These are phyloP conservation scores for Oidiodendron maius DNA, from an alignment of 495 filamentous ascomycete species.

Conservation along the genomic window DNA sequence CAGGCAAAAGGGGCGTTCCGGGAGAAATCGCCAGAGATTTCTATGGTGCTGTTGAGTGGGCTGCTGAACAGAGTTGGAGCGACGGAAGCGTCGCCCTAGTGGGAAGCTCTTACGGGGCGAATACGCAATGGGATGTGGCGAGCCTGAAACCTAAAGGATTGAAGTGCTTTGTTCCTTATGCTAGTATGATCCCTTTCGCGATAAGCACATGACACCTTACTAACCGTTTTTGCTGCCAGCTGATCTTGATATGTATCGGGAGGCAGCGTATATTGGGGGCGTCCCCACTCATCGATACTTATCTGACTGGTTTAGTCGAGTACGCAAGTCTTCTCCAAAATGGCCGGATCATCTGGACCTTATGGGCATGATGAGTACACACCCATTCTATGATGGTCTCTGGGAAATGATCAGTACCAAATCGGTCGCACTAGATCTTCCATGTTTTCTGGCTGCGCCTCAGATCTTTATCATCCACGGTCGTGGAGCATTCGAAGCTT, in stretches of 20 bases:
- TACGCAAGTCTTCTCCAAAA: background rate
- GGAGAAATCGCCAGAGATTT: background rate
- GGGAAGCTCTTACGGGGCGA: slow-evolving; percentile 10
- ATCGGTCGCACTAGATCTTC: background rate
- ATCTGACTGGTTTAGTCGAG: slow-evolving; percentile 1
- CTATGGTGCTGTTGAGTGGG: slow-evolving; percentile 12
- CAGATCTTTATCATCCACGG: slow-evolving; percentile 5
- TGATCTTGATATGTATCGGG: slow-evolving; percentile 4
- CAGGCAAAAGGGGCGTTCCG: slow-evolving; percentile 6
- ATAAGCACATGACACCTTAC: too few relatives aligned
- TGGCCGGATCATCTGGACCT: slow-evolving; percentile 1
- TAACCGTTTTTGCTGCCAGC: slow-evolving; percentile 1
- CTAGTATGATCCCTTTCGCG: background rate
- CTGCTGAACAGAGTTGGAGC: slow-evolving; percentile 8
- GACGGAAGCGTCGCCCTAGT: slow-evolving; percentile 6
- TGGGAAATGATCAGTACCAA: background rate
- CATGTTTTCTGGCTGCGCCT: background rate
- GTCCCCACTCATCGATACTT: background rate
- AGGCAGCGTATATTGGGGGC: slow-evolving; percentile 2
- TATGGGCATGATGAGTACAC: background rate
- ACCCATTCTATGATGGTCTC: slow-evolving; percentile 1
- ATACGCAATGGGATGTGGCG: slow-evolving; percentile 2
- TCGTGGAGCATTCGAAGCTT: slow-evolving; percentile 5
- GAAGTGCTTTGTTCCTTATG: slow-evolving; percentile 4
- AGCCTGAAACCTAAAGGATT: background rate